phyloP scores from a whole-genome alignment of 2,329 filamentous ascomycete genomes.

The Ploettnerulaceae sp. region DNA sequence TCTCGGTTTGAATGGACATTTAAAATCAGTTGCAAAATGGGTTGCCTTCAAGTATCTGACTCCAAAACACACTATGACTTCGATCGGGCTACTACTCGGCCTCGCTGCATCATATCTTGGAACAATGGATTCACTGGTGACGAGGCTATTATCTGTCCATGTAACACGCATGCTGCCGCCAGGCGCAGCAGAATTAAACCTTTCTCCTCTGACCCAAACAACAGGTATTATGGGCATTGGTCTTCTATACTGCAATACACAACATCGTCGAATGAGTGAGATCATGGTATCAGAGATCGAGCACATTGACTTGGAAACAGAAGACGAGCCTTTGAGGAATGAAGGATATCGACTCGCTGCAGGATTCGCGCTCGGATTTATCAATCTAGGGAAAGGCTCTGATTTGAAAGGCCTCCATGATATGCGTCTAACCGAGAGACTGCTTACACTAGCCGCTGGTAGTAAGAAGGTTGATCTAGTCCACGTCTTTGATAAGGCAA shows the following conservation, averaged over 20 bases:
- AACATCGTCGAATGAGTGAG: slow-evolving; percentile 97
- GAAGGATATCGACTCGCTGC: slow-evolving; percentile 96
- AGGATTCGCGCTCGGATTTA: slow-evolving; percentile 87
- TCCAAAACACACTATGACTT: slow-evolving; percentile 98
- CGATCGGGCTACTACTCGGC: slow-evolving; percentile 87
- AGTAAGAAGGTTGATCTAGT: slow-evolving; percentile 89
- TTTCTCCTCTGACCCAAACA: slow-evolving; percentile 90
- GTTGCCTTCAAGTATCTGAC: slow-evolving; percentile 99
- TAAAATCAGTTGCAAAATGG: slow-evolving; percentile 95
- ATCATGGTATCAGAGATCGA: slow-evolving; percentile 98
- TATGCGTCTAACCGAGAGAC: slow-evolving; percentile 85
- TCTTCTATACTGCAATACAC: slow-evolving; percentile 86
- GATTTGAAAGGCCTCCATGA: slow-evolving; percentile 87
- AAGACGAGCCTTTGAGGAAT: slow-evolving; percentile 80
- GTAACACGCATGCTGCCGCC: slow-evolving; percentile 90
- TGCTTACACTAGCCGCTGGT: slow-evolving; percentile 79
- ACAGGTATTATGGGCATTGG: slow-evolving; percentile 97
- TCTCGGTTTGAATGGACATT: slow-evolving; percentile 86
- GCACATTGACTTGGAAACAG: slow-evolving; percentile 71
- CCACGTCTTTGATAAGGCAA: slow-evolving; percentile 87
- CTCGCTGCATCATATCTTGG: slow-evolving; percentile 91
- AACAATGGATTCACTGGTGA: slow-evolving; percentile 95
- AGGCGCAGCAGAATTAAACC: slow-evolving; percentile 87
- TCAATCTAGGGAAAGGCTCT: slow-evolving; percentile 88
- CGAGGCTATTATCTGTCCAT: slow-evolving; percentile 87